A percentile compares a stretch with the other conserved stretches of the same genome.
phyloP scores from a whole-genome alignment of 2,329 filamentous ascomycete species.

The Fusarium decemcellulare region DNA sequence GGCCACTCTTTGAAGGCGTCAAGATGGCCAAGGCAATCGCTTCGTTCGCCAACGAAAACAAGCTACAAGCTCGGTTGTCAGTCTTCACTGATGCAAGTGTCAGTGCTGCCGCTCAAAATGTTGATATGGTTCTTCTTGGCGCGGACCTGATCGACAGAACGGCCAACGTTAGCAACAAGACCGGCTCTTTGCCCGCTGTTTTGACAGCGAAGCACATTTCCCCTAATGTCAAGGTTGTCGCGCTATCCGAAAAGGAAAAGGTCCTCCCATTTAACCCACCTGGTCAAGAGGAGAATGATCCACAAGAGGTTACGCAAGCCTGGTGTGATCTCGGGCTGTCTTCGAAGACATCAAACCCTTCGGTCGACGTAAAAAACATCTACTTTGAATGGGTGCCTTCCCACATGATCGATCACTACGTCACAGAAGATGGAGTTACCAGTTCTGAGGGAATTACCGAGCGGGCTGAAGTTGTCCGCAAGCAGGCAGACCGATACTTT shows the following conservation, averaged over 20 bases:
- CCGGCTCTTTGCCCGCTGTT: conserved; percentile 71
- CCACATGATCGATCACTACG: conserved; percentile 65
- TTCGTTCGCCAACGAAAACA: conserved; percentile 51
- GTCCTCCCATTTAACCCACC: conserved; percentile 62
- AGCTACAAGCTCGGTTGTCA: conserved; percentile 53
- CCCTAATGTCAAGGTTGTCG: conserved; percentile 63
- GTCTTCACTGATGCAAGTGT: conserved; percentile 73
- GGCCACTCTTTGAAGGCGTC: conserved; percentile 76
- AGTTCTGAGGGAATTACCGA: conserved; percentile 55
- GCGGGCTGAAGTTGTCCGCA: conserved; percentile 54
- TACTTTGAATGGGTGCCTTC: conserved; percentile 74
- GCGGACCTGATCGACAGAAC: conserved; percentile 72
- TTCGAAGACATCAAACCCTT: background rate
- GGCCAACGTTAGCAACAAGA: conserved; percentile 77
- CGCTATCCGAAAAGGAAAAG: conserved; percentile 74
- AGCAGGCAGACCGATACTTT: conserved; percentile 60
- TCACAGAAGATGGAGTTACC: conserved; percentile 67
- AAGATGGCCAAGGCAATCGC: conserved; percentile 67
- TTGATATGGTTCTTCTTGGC: conserved; percentile 73
- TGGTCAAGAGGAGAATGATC: conserved; percentile 63
- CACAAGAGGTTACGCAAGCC: conserved; percentile 61
- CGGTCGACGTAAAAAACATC: conserved; percentile 61
- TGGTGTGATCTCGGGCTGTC: conserved; percentile 57
- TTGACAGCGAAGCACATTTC: conserved; percentile 67
- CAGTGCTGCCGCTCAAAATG: conserved; percentile 64